phyloP scores from a whole-genome alignment of 352 stramenopile genomes.

The Globisporangium cystogenes region DNA sequence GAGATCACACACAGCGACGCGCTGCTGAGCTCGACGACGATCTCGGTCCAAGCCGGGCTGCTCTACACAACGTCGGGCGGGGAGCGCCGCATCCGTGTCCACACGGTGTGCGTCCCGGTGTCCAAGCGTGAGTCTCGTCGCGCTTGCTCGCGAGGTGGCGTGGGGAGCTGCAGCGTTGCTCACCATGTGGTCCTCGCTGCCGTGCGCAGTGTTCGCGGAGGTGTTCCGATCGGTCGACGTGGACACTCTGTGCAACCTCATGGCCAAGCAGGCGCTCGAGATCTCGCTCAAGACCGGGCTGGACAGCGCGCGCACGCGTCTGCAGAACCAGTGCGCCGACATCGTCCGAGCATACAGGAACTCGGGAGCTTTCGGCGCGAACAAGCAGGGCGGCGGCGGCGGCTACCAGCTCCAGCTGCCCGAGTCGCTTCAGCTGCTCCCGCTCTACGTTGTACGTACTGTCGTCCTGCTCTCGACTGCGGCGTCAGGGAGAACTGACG shows the following conservation, averaged over 20 bases:
- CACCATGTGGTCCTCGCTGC: background rate
- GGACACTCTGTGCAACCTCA: slow-evolving; percentile 92
- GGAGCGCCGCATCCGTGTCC: slow-evolving; percentile 97
- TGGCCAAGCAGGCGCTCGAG: slow-evolving; percentile 95
- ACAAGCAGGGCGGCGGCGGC: slow-evolving; percentile 47
- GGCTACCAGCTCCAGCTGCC: slow-evolving; percentile 82
- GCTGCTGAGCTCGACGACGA: slow-evolving; percentile 90
- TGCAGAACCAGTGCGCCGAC: slow-evolving; percentile 92
- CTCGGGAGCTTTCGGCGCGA: slow-evolving; percentile 60
- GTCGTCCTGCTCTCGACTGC: background rate
- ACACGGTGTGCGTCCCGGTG: slow-evolving; percentile 95
- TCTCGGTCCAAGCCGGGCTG: slow-evolving; percentile 95
- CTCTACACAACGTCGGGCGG: slow-evolving; percentile 98
- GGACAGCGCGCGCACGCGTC: slow-evolving; percentile 88
- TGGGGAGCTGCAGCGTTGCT: background rate
- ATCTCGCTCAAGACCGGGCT: slow-evolving; percentile 92
- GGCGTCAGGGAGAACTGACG: background rate
- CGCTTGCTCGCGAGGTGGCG: background rate
- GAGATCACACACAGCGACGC: slow-evolving; percentile 97
- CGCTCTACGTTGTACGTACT: slow-evolving; percentile 89
- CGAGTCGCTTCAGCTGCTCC: slow-evolving; percentile 92
- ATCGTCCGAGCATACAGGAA: slow-evolving; percentile 91
- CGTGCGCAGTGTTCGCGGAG: slow-evolving; percentile 77
- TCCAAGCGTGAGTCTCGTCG: slow-evolving; percentile 56
- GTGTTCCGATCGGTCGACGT: slow-evolving; percentile 92